Percentiles rank a stretch among this genome's conserved stretches.
phyloP scores from a whole-genome alignment of 2,329 filamentous ascomycete species.

The Alternaria longipes region DNA sequence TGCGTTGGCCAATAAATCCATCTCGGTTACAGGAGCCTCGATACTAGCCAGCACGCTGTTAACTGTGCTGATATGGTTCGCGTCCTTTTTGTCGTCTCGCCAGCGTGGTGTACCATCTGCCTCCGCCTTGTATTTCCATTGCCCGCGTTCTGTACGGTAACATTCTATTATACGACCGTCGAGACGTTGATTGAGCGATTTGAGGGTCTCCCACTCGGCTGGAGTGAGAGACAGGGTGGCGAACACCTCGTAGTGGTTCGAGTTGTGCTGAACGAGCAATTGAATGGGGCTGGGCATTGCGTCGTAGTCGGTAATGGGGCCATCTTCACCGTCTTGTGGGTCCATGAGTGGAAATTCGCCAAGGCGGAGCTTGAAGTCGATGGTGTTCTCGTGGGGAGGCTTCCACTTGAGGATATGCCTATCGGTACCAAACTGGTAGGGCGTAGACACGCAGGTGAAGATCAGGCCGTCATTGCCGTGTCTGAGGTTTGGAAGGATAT shows the following conservation, averaged over 20 bases:
- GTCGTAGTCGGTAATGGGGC: slow-evolving; percentile 78
- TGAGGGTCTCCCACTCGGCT: slow-evolving; percentile 85
- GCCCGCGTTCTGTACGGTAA: slow-evolving; percentile 75
- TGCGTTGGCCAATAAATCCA: slow-evolving; percentile 77
- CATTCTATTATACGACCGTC: slow-evolving; percentile 91
- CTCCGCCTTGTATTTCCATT: slow-evolving; percentile 77
- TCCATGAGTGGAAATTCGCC: slow-evolving; percentile 75
- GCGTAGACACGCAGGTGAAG: slow-evolving; percentile 90
- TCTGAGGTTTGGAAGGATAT: slow-evolving; percentile 81
- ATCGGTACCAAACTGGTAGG: slow-evolving; percentile 91
- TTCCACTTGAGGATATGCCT: slow-evolving; percentile 98
- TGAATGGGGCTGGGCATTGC: slow-evolving; percentile 73
- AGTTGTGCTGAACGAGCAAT: slow-evolving; percentile 74
- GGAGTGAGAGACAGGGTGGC: slow-evolving; percentile 72
- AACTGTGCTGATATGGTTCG: slow-evolving; percentile 87
- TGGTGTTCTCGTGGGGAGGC: slow-evolving; percentile 90
- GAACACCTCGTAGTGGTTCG: slow-evolving; percentile 71
- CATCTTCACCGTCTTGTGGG: slow-evolving; percentile 73
- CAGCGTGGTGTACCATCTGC: slow-evolving; percentile 71
- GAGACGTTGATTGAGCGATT: slow-evolving; percentile 76
- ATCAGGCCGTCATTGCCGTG: slow-evolving; percentile 98
- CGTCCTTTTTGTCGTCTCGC: slow-evolving; percentile 89
- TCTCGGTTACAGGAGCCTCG: slow-evolving; percentile 80
- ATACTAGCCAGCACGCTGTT: slow-evolving; percentile 91
- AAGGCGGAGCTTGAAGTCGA: slow-evolving; percentile 87